Conservation (phyloP, 257 asterid genomes). For the Nicotiana tomentosiformis region DNA sequence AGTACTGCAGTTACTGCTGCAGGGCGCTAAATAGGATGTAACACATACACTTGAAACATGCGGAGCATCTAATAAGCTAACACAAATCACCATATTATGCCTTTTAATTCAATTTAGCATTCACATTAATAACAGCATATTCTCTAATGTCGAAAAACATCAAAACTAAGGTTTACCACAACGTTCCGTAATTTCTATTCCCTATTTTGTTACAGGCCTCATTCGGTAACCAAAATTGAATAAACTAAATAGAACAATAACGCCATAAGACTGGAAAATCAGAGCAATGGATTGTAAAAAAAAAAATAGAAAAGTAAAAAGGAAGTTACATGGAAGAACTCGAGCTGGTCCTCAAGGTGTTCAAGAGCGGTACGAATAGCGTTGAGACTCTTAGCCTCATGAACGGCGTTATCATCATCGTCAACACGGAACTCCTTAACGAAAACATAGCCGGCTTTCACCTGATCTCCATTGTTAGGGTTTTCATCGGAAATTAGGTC, state of each 20-base stretch:
- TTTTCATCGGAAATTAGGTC: constrained; percentile 24
- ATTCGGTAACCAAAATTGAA: neutral
- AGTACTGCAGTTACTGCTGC: neutral
- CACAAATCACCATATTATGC: neutral
- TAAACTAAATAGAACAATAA: neutral
- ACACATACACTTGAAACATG: neutral
- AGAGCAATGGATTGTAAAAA: neutral
- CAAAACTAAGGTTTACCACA: neutral
- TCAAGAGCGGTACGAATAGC: constrained; percentile 90
- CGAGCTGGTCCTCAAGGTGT: constrained; percentile 93
- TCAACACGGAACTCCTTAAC: constrained; percentile 61
- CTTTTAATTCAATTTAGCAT: neutral
- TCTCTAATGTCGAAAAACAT: neutral
- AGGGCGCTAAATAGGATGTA: neutral
- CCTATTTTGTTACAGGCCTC: neutral
- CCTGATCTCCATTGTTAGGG: neutral
- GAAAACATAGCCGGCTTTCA: constrained; percentile 58
- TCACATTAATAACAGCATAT: neutral
- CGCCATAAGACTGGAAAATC: neutral
- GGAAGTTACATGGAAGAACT: constrained; percentile 59
- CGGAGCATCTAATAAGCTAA: neutral
- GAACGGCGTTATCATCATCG: constrained; percentile 64
- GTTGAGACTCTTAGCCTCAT: constrained; percentile 84
- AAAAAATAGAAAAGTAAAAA: neutral
- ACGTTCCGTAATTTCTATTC: neutral